Evolutionary conservation across 208 protist genomes (phyloP).

Genomic region (Willaertia magna): DNA sequence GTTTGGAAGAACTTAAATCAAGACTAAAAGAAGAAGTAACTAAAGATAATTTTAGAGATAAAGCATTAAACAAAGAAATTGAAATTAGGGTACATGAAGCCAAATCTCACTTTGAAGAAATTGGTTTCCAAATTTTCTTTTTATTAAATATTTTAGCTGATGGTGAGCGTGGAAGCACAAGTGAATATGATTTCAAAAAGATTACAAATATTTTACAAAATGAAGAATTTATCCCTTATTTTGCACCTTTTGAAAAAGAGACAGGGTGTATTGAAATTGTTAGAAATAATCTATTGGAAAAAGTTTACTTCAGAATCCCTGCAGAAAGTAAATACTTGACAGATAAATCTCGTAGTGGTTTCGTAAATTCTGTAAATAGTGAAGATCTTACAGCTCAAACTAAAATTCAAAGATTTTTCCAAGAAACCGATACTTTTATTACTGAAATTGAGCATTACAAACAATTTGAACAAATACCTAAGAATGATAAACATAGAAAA

Average conservation of each 20-base stretch:
- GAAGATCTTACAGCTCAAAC: not conserved
- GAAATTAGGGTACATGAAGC: not conserved
- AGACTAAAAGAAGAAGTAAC: not conserved
- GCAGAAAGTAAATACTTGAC: conserved; percentile 31
- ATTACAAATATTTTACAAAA: not conserved
- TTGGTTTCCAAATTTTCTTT: not conserved
- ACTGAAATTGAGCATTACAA: not conserved
- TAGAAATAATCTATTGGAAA: conserved; percentile 49
- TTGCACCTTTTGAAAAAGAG: not conserved
- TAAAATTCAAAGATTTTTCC: not conserved
- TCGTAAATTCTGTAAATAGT: not conserved
- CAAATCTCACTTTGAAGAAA: not conserved
- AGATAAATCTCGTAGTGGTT: not conserved
- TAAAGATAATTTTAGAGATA: not conserved
- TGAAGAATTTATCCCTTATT: not conserved
- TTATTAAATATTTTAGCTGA: not conserved
- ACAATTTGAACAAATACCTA: not conserved
- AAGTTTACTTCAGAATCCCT: conserved; percentile 63
- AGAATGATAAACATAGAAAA: not conserved
- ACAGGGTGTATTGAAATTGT: conserved; percentile 43
- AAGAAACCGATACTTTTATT: not conserved
- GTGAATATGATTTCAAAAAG: not conserved
- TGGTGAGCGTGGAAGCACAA: not conserved
- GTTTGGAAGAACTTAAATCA: not conserved
- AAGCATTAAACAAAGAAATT: not conserved